Base-by-base conservation (phyloP, 2,329 filamentous ascomycete genomes). In the Pseudonectria buxi region DNA sequence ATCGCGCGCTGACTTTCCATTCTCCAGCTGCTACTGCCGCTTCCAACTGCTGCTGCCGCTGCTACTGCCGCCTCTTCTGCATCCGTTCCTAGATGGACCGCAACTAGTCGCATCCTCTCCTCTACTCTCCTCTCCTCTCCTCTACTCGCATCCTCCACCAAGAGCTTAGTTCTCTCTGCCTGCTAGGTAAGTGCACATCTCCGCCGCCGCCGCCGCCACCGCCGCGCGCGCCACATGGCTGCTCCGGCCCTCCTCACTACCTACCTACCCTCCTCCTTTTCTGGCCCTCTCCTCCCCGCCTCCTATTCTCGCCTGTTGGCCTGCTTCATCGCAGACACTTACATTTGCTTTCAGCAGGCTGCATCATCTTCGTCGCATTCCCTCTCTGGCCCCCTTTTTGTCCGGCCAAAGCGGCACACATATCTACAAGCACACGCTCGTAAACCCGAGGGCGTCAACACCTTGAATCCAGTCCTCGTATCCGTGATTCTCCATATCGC, bases 351-450 rank as follows among this genome's bases (percentile, higher is more conserved):
- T 22, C 18, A 22, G 18, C 18, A 22, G 18, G 18, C 18, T 9
- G 9, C 18, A 38, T 32, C 37, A 37, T 30, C 44, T 24, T 36
- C 49, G 35, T 37, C 39, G 28, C 37, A 37, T 36, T 22, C 5
- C 5, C 5, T 9, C 18, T 22, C 18, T 9, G 18, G 9, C 9
- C 18, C 18, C 32, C 32, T 29, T 40, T 22, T 33, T 40, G 32
- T 37, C 41, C 42, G 40, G 27, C 43, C 49, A 39, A 44, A 37
- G 39, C 39, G 44, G 45, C 43, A 33, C 41, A 46, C 46, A 37
- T n/a, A n/a, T 39, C 47, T 47, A 51, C 37, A 49, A 44, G 39
- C 46, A 42, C 46, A 30, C 38, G 41, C 38, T 39, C 39, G 37
- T 39, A 35, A 28, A 18, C 32, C 37, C 39, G 43, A 39, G 44